phyloP scores from a whole-genome alignment of 768 basidiomycete species.

The Lactarius psammicola region DNA sequence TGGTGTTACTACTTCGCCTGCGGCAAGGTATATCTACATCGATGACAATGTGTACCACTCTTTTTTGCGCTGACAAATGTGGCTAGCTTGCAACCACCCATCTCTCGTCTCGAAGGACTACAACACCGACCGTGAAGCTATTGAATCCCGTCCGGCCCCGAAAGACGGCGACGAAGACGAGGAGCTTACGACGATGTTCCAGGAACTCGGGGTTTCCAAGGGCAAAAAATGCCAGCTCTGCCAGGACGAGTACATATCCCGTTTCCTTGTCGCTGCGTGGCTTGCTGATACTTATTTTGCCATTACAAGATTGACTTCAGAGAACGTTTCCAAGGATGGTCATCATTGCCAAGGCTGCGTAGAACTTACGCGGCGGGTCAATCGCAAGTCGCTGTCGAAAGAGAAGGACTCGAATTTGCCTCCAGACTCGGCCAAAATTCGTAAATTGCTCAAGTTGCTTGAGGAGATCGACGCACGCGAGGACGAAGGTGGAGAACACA shows the following conservation, averaged over 20 bases:
- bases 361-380: conserved; percentile 49
- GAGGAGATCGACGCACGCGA: conserved; percentile 58
- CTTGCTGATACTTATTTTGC: neutral
- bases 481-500: conserved; percentile 37
- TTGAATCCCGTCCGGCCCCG: conserved; percentile 60
- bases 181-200: conserved; percentile 73
- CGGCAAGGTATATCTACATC: conserved; percentile 70
- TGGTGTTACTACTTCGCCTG: conserved; percentile 73
- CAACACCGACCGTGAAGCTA: conserved; percentile 68
- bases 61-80: neutral
- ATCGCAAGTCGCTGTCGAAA: conserved; percentile 38
- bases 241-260: conserved; percentile 55
- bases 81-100: conserved; percentile 86
- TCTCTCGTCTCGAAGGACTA: conserved; percentile 76
- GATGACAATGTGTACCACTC: neutral
- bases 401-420: conserved; percentile 44
- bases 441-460: conserved; percentile 75
- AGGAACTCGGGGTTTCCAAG: conserved; percentile 57
- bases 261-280: neutral
- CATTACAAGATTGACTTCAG: conserved; percentile 39
- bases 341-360: conserved; percentile 62
- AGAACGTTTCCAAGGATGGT: conserved; percentile 43
- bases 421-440: conserved; percentile 82
- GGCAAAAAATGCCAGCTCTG: conserved; percentile 78
- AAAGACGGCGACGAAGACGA: conserved; percentile 55